Base-by-base conservation (phyloP, 169 alveolate species). In the Nephromyces sp. region DNA sequence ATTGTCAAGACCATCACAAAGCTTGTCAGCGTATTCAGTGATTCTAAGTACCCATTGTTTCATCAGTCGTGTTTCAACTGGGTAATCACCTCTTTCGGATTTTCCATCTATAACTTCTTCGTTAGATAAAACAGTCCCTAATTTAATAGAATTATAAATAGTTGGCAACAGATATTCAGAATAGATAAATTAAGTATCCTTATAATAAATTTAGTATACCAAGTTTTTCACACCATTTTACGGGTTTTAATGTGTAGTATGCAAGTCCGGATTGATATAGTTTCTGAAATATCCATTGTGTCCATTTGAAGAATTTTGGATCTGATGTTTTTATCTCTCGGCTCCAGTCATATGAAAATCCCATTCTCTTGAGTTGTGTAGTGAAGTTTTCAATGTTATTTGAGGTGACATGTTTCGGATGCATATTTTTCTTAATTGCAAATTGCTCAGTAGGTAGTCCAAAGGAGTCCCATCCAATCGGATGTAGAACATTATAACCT, bases 401-500 rank as follows among this genome's bases (percentile, higher is more conserved):
- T 5, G 27, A 52, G 21, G 93, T 89, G 69, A 90, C 88, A 30
- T 70, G 66, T 25, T 72, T 66, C 0, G 94, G 95, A 5, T 80
- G 82, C 0, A 77, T 53, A n/a, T 84, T 84, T 34, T 86, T 68
- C 29, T 78, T 79, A 52, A 88, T 70, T 0, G 98, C 95, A 51
- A 91, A 90, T 74, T 93, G 85, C 81, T 93, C 97, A 25, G 97
- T 93, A 0, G 98, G 98, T 28, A 93, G 68, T 6, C 98, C 98
- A 70, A 93, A 93, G 2, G 95, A 77, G 57, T 93, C 98, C 96
- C 96, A 93, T 21, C 98, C 98, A 73, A 93, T 93, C 0, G 96
- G 96, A 71, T 92, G 91, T 57, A 93, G 83, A 21, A 93, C 98
- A 2, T 84, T 70, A 64, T 57, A 68, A 15, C 65, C 75, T 70